Conservation (phyloP, 345 rosid species). For the Citrus medica region DNA sequence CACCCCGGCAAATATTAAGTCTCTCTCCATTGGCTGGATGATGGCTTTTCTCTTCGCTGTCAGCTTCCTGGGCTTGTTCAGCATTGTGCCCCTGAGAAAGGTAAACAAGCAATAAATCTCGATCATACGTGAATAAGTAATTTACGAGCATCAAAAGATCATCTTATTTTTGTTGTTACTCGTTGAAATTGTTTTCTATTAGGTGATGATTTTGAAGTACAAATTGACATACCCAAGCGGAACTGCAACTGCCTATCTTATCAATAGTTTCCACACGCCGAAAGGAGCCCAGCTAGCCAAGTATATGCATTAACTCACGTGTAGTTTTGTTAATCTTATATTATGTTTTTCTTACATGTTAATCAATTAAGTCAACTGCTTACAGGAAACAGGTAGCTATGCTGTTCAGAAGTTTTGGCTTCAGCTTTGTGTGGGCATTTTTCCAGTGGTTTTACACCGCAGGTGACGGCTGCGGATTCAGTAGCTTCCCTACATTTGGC, state of each 20-base stretch:
- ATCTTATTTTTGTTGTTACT: neutral
- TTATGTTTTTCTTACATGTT: neutral
- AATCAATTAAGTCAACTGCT: neutral
- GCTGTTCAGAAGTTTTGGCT: slow-evolving; percentile 41
- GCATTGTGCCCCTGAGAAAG: slow-evolving; percentile 78
- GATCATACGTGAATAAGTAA: neutral
- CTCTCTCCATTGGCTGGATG: slow-evolving; percentile 67
- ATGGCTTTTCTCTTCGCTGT: slow-evolving; percentile 73
- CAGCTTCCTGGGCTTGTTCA: slow-evolving; percentile 88
- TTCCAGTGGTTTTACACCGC: slow-evolving; percentile 70
- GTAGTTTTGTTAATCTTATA: neutral
- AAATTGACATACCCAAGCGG: slow-evolving; percentile 89
- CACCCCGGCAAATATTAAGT: slow-evolving; percentile 48
- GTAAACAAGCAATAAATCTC: slow-evolving; percentile 16
- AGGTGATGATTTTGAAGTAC: slow-evolving; percentile 83
- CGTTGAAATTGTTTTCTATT: neutral
- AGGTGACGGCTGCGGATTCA: slow-evolving; percentile 73
- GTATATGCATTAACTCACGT: slow-evolving; percentile 11
- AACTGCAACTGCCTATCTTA: slow-evolving; percentile 86
- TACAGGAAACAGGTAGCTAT: slow-evolving; percentile 51
- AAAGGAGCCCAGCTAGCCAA: slow-evolving; percentile 85
- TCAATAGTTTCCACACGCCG: slow-evolving; percentile 93
- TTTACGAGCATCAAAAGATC: neutral
- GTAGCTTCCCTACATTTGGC: slow-evolving; percentile 76
- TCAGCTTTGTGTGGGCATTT: slow-evolving; percentile 51